Evolutionary conservation across 2,329 filamentous ascomycete genomes (phyloP), one percentile per base, ranked within the genome.

Genomic region (Nannizzia gypsea): DNA sequence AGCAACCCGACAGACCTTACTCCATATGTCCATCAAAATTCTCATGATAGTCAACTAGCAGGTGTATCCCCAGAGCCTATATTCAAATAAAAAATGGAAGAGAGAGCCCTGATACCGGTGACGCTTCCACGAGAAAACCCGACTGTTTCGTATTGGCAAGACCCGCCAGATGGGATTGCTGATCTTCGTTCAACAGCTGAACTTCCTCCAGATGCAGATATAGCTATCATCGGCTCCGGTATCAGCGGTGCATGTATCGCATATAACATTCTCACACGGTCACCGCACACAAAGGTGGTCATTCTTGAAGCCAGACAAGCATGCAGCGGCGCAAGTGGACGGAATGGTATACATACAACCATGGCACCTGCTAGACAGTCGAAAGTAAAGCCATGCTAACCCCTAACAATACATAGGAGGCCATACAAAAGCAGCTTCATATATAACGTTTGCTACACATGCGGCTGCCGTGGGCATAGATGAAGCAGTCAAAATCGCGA

Each of bases 371-470:
- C 5, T 34, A n/a, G 13, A 42, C 3, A 46, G 56, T 13, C 17
- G 17, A 4, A 15, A 6, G 11, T 24, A 44, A 52, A 56, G 44
- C 26, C 20, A 28, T 48, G 15, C 17, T 28, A 13, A 56, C 20
- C 52, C 31, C 13, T 3, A 9, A 20, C 6, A 9, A 36, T 24
- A 22, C 28, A 17, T 40, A 71, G 71, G 77, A 20, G 77, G 76
- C 0, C 77, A 80, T 60, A 80, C 77, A 3, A 80, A 80, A 68
- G 73, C 75, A 26, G 77, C 76, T 11, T 74, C 73, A 20, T 80
- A 80, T 67, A 78, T 79, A 24, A 76, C 76, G 17, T 85, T 84
- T 62, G 62, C 74, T 2, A 70, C 75, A 34, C 77, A 84, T 64
- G 69, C 71, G 1, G 62, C 71, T 11, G 67, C 71, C 4, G 68